Evolutionary conservation across 306 rosid species (phyloP), one percentile per base, ranked within the genome.

Genomic region (Astragalus membranaceus): DNA sequence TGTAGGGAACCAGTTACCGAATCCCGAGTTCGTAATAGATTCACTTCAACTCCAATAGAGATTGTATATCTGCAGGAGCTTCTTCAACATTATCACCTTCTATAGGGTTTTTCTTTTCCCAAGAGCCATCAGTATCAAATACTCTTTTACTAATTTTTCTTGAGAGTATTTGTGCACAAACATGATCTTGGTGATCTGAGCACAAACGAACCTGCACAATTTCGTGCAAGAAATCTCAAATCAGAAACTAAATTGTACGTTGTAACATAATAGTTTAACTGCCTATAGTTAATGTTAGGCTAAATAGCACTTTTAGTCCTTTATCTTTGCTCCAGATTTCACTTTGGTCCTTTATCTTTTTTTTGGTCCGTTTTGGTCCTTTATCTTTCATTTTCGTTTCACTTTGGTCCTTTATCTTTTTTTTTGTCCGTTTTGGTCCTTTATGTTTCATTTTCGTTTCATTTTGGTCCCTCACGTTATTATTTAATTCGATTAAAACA

Each of bases 101-200:
- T 76, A 83, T 91, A 44, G 92, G 80, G 73, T 88, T 90, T 72
- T 88, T 88, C 90, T 91, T 91, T 76, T 84, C 97, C 81, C 86
- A 88, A 2, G 90, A 70, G 43, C 79, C 12, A 69, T 84, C 86
- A 23, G 70, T 74, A 26, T 86, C 88, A 86, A 90, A 88, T 73
- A 86, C 96, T 68, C 91, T 81, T 4, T 91, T 78, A 78, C 89
- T 90, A 32, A 88, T 90, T 75, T 86, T 86, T 85, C 95, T 86
- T 0, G 92, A 84, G 13, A 90, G 81, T 47, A 88, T 90, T 76
- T 90, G 96, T 11, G 90, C 92, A 54, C 88, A 84, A 82, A 75
- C 64, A 90, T n/a, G n/a, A 77, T 90, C 96, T 48, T 90, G 83
- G 60, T 84, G 87, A 55, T 86, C 96, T 73, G 84, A 82, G 68